Conservation (phyloP, 768 basidiomycete species). For the Mycena olivaceomarginata region DNA sequence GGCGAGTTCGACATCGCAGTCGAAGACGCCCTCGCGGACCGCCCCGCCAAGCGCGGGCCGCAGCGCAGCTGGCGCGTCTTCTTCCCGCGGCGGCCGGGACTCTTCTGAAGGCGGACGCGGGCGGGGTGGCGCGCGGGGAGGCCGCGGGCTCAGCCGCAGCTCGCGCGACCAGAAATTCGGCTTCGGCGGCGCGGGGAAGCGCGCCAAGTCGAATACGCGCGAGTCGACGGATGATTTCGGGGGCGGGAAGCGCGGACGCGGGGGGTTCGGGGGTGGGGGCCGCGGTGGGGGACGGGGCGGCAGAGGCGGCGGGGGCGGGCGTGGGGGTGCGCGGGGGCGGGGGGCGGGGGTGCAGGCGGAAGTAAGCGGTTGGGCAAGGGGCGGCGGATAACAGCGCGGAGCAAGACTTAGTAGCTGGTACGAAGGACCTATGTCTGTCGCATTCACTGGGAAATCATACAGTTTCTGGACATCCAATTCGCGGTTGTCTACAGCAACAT, state of each 20-base stretch:
- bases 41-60: conserved; percentile 75
- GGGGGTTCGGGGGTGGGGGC: conserved; percentile 53
- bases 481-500: not conserved
- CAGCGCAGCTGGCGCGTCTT: conserved; percentile 42
- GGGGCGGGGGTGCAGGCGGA: conserved; percentile 51
- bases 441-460: too few relatives aligned
- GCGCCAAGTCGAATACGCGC: conserved; percentile 88
- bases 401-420: conserved; percentile 2
- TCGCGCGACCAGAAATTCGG: conserved; percentile 89
- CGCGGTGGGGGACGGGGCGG: conserved; percentile 49
- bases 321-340: conserved; percentile 54
- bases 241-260: conserved; percentile 48
- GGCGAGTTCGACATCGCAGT: conserved; percentile 93
- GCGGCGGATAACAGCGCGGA: conserved; percentile 18
- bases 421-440: not conserved
- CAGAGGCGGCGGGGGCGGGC: conserved; percentile 50
- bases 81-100: too few relatives aligned
- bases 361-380: conserved; percentile 63
- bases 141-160: conserved; percentile 69
- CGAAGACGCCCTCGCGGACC: conserved; percentile 90
- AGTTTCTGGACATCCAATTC: conserved; percentile 1
- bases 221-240: conserved; percentile 89
- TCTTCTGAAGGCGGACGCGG: too few relatives aligned
- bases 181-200: conserved; percentile 81
- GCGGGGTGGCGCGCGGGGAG: conserved; percentile 58